Conservation (phyloP, 2,329 filamentous ascomycete species). For the Fusarium sp. region DNA sequence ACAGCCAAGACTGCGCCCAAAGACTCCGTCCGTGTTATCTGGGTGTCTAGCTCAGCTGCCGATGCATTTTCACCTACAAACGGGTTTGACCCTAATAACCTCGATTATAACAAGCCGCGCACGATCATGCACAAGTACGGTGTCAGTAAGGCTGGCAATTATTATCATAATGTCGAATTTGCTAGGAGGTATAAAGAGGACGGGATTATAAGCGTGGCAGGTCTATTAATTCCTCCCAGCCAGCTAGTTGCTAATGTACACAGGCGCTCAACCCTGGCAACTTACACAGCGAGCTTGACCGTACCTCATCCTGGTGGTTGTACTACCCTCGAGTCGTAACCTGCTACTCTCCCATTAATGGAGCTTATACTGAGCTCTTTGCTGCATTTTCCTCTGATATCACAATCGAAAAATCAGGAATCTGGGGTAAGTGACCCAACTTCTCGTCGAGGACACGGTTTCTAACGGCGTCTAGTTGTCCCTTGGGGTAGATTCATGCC, state of each 20-base stretch:
- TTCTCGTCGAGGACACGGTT: neutral
- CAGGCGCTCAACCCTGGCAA: slow-evolving; percentile 41
- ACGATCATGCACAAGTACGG: slow-evolving; percentile 41
- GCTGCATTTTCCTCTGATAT: slow-evolving; percentile 56
- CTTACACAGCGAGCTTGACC: slow-evolving; percentile 37
- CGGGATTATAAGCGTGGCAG: slow-evolving; percentile 42
- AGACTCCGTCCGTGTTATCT: slow-evolving; percentile 44
- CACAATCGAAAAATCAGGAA: slow-evolving; percentile 50
- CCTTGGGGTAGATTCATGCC: slow-evolving; percentile 50
- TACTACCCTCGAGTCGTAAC: slow-evolving; percentile 31
- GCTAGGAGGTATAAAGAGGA: slow-evolving; percentile 42
- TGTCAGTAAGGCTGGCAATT: slow-evolving; percentile 46
- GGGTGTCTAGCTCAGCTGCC: slow-evolving; percentile 46
- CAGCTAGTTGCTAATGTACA: neutral
- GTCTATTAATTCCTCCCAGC: neutral
- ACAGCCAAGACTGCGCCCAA: slow-evolving; percentile 48
- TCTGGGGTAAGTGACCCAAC: slow-evolving; percentile 39
- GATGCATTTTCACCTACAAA: slow-evolving; percentile 35
- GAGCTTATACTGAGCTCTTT: slow-evolving; percentile 61
- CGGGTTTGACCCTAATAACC: slow-evolving; percentile 44
- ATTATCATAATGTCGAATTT: slow-evolving; percentile 45
- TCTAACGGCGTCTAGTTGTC: slow-evolving; percentile 37
- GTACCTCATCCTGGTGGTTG: slow-evolving; percentile 36
- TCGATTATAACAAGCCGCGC: slow-evolving; percentile 41
- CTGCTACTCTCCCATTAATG: slow-evolving; percentile 45